phyloP scores from a whole-genome alignment of 225 moss, liverwort and hornwort genomes.

The Sphagnum contortum region DNA sequence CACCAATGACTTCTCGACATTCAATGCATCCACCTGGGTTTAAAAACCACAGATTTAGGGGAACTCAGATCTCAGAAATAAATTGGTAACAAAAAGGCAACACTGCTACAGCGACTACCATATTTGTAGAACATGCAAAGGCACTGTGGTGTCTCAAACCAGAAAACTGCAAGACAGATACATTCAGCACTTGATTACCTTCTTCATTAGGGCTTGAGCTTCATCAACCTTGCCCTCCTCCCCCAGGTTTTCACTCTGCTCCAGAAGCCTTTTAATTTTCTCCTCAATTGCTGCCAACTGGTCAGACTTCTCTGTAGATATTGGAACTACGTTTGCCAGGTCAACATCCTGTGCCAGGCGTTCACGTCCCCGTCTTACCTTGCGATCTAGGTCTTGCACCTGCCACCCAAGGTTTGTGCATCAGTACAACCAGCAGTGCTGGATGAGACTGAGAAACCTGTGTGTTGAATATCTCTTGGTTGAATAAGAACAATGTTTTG shows the following conservation, averaged over 20 bases:
- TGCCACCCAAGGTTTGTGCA: conserved; percentile 4
- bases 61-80: not conserved
- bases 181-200: conserved; percentile 22
- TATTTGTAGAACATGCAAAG: too few relatives aligned
- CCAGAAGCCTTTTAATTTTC: conserved; percentile 79
- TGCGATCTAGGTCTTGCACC: conserved; percentile 92
- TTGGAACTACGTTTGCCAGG: conserved; percentile 45
- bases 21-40: conserved; percentile 62
- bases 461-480: too few relatives aligned
- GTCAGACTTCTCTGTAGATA: conserved; percentile 75
- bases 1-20: conserved; percentile 60
- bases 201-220: conserved; percentile 88
- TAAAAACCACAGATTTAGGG: not conserved
- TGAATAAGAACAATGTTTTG: too few relatives aligned
- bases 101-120: too few relatives aligned
- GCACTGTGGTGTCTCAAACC: too few relatives aligned
- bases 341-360: conserved; percentile 86
- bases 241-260: conserved; percentile 81
- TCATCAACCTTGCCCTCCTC: conserved; percentile 87
- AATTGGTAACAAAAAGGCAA: not conserved
- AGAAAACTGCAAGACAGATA: too few relatives aligned
- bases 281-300: conserved; percentile 83
- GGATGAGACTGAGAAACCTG: not conserved
- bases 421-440: too few relatives aligned
- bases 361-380: conserved; percentile 77